Evolutionary conservation across 2,329 filamentous ascomycete genomes (phyloP).

Genomic region (Talaromyces sp.): DNA sequence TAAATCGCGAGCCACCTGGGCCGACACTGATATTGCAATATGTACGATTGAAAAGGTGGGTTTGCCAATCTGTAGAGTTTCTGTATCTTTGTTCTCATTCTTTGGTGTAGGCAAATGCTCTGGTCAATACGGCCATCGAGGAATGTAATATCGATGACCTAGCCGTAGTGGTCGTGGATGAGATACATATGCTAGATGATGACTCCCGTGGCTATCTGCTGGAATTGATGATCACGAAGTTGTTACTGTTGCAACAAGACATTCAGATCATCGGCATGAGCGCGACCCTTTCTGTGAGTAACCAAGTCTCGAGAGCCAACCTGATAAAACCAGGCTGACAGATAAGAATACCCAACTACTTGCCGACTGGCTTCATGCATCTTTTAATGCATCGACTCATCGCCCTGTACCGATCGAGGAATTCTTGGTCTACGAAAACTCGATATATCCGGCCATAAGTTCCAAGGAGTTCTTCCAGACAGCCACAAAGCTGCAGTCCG

Average conservation of each 20-base stretch:
- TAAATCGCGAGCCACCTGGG: conserved; percentile 65
- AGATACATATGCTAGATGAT: conserved; percentile 80
- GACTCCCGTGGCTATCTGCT: conserved; percentile 72
- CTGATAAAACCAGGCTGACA: neutral
- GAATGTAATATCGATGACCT: conserved; percentile 66
- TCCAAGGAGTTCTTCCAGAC: conserved; percentile 60
- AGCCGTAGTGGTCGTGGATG: conserved; percentile 68
- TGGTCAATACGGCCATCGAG: conserved; percentile 71
- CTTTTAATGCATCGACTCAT: conserved; percentile 71
- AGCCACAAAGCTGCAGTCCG: conserved; percentile 50
- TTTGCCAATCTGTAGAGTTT: neutral
- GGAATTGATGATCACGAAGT: conserved; percentile 71
- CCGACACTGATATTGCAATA: conserved; percentile 73
- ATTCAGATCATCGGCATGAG: conserved; percentile 78
- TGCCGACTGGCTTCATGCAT: conserved; percentile 67
- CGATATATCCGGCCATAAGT: conserved; percentile 63
- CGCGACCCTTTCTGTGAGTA: conserved; percentile 67
- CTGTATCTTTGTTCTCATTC: conserved; percentile 6
- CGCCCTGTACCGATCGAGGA: conserved; percentile 74
- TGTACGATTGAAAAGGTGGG: conserved; percentile 75
- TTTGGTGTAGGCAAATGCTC: conserved; percentile 63
- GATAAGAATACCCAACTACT: conserved; percentile 66
- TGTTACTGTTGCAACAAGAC: conserved; percentile 65
- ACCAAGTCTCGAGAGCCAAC: neutral
- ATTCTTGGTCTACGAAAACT: conserved; percentile 69